A percentile compares a stretch with the other conserved stretches of the same genome.
Conservation (phyloP, 768 basidiomycete genomes). For the Mycena capillaripes region DNA sequence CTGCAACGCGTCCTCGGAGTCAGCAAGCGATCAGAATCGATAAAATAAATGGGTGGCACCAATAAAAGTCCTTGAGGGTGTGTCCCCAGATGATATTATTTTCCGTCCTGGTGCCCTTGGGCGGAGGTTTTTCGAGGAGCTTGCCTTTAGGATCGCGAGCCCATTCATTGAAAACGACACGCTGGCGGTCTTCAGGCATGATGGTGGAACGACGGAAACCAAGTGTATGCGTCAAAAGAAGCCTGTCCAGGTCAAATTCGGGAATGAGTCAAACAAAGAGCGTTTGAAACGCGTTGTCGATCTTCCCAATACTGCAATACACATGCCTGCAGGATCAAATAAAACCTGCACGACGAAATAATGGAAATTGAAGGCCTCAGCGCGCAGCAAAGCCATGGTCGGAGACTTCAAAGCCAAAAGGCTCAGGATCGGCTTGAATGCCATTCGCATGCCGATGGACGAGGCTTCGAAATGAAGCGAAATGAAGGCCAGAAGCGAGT, state of each 20-base stretch:
- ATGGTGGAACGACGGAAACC: background rate
- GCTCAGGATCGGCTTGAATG: too few species aligned
- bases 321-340: background rate
- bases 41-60: slow-evolving; percentile 28
- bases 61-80: slow-evolving; percentile 41
- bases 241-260: slow-evolving; percentile 3
- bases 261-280: slow-evolving; percentile 21
- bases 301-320: background rate
- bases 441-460: too few species aligned
- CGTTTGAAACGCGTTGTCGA: slow-evolving; percentile 5
- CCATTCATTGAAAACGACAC: slow-evolving; percentile 35
- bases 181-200: slow-evolving; percentile 19
- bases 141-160: slow-evolving; percentile 37
- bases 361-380: background rate
- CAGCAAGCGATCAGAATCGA: background rate
- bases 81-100: slow-evolving; percentile 47
- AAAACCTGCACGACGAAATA: background rate
- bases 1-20: slow-evolving; percentile 8
- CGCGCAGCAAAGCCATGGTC: slow-evolving; percentile 2
- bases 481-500: too few species aligned
- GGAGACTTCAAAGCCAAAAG: too few species aligned
- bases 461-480: too few species aligned
- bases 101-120: slow-evolving; percentile 38
- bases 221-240: slow-evolving; percentile 12
- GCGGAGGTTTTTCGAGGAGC: slow-evolving; percentile 36